These are phyloP conservation scores for Panicum miliaceum DNA, from an alignment of 176 grass and related monocot genomes.

Conservation along the genomic window DNA sequence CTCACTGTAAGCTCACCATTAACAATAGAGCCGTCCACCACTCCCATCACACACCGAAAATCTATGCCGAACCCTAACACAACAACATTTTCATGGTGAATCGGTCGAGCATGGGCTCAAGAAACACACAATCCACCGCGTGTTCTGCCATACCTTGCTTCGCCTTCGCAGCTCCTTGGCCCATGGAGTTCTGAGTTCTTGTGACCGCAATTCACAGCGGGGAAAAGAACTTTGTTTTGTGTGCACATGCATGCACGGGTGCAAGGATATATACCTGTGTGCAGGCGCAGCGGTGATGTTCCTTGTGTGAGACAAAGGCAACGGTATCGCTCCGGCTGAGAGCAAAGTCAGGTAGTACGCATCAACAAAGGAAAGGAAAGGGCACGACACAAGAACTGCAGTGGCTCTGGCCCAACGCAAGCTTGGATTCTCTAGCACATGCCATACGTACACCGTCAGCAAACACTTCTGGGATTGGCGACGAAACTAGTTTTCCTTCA, in stretches of 20 bases:
- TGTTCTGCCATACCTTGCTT: conserved; percentile 43
- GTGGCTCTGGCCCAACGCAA: conserved; percentile 27
- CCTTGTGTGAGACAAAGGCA: conserved; percentile 48
- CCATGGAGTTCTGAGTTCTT: conserved; percentile 35
- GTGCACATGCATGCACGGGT: conserved; percentile 29
- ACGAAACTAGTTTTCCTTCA: background rate
- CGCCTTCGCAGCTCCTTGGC: conserved; percentile 38
- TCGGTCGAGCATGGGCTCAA: background rate
- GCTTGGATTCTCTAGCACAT: conserved; percentile 35
- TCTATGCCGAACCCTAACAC: background rate
- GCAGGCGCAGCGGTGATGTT: background rate
- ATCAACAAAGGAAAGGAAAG: conserved; percentile 60
- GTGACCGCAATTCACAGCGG: background rate
- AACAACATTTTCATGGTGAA: background rate
- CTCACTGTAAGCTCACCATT: background rate
- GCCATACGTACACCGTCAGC: conserved; percentile 24
- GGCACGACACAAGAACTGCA: conserved; percentile 34
- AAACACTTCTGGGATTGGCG: conserved; percentile 8
- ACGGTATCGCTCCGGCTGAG: conserved; percentile 46
- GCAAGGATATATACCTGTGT: background rate
- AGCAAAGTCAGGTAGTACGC: conserved; percentile 60
- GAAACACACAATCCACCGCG: background rate
- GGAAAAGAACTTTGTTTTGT: conserved; percentile 3
- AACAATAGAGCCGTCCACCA: no score
- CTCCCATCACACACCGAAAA: no score